Percentiles rank a stretch among this genome's conserved stretches.
These are phyloP conservation scores for Lipomyces sp. DNA, from an alignment of 805 yeast genomes.

Conservation along the genomic window DNA sequence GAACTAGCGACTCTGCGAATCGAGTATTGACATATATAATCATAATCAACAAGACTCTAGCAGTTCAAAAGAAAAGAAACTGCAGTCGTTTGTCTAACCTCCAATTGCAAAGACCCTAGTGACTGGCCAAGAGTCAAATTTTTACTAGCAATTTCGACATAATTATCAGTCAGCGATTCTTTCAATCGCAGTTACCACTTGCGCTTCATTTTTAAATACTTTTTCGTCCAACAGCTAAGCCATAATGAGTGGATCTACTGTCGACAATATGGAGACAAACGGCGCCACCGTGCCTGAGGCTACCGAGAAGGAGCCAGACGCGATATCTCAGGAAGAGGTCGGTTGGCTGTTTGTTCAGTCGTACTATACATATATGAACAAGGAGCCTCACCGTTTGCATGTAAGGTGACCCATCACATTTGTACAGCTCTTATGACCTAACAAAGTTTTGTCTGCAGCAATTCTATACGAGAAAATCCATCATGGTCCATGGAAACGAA, in stretches of 20 bases:
- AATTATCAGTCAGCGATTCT: not conserved
- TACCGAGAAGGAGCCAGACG: constrained; percentile 17
- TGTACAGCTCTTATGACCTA: not conserved
- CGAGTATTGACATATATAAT: not conserved
- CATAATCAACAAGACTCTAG: not conserved
- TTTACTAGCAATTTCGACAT: not conserved
- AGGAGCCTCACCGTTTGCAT: constrained; percentile 43
- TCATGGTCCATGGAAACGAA: constrained; percentile 48
- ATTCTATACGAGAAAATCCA: constrained; percentile 47
- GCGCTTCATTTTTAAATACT: not conserved
- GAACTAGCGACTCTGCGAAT: not conserved
- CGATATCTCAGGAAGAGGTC: constrained; percentile 40
- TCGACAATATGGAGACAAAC: not conserved
- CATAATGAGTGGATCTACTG: constrained; percentile 3
- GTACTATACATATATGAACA: constrained; percentile 47
- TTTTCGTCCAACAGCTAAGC: not conserved
- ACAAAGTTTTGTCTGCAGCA: constrained; percentile 24
- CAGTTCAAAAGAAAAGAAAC: not conserved
- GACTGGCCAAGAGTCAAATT: not conserved
- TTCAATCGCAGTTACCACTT: not conserved
- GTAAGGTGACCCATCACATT: constrained; percentile 27
- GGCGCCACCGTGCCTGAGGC: not conserved
- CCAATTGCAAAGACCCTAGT: not conserved
- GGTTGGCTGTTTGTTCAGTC: constrained; percentile 51
- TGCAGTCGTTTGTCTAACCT: not conserved